Evolutionary conservation across 257 asterid genomes (phyloP).

Genomic region (Capsicum pubescens): DNA sequence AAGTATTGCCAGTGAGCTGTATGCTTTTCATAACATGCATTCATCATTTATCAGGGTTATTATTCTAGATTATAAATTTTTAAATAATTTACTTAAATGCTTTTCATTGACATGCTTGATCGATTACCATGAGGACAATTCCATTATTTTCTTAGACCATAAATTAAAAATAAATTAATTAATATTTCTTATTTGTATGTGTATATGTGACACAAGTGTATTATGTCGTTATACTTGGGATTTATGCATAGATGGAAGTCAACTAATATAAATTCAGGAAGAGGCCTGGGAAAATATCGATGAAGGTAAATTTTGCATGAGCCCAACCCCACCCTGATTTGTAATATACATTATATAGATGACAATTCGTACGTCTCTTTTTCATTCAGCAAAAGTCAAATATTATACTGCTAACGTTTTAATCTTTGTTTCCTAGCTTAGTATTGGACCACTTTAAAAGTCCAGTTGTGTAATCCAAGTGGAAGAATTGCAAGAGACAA

Average conservation of each 20-base stretch:
- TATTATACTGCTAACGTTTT: slow-evolving; percentile 1
- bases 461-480: background rate
- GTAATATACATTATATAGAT: background rate
- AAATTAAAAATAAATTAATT: background rate
- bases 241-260: background rate
- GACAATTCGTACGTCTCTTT: slow-evolving; percentile 6
- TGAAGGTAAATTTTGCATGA: background rate
- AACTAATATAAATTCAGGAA: background rate
- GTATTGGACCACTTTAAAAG: background rate
- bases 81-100: no score
- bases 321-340: background rate
- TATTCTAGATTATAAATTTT: no score
- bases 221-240: background rate
- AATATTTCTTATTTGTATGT: background rate
- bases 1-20: background rate
- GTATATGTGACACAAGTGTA: background rate
- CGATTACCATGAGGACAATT: background rate
- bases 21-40: no score
- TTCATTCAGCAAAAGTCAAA: background rate
- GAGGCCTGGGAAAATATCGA: background rate
- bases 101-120: no score
- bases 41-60: no score
- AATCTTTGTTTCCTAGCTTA: background rate
- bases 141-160: background rate
- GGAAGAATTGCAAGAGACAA: background rate